Evolutionary conservation across 192 early-diverging fungal species (phyloP).

Genomic region (Diversispora epigaea): DNA sequence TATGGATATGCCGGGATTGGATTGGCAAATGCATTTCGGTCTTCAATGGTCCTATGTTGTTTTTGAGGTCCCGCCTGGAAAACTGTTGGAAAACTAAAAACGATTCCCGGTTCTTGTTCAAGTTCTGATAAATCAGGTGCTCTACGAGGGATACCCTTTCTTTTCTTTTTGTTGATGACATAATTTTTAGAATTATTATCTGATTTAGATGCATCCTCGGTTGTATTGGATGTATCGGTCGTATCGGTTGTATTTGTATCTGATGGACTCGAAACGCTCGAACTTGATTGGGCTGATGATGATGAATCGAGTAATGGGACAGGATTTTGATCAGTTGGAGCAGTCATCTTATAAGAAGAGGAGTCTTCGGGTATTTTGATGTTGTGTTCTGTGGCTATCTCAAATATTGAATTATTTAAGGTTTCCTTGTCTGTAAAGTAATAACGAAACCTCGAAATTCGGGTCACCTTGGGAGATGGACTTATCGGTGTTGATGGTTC

Average conservation of each 20-base stretch:
- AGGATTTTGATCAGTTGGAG: background rate
- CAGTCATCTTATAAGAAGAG: background rate
- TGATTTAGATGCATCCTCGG: background rate
- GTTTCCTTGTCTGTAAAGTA: background rate
- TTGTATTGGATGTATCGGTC: background rate
- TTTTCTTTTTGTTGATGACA: background rate
- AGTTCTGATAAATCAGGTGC: constrained; percentile 15
- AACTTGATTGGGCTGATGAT: background rate
- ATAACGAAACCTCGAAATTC: background rate
- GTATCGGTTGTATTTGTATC: too few species aligned
- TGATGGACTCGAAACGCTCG: background rate
- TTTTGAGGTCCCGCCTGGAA: background rate
- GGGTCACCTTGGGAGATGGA: background rate
- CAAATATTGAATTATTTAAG: constrained; percentile 7
- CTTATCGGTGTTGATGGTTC: background rate
- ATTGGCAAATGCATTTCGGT: background rate
- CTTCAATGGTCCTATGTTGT: background rate
- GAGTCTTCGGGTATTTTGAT: background rate
- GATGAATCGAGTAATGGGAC: background rate
- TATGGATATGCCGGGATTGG: background rate
- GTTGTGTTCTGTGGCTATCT: background rate
- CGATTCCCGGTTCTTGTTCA: constrained; percentile 9
- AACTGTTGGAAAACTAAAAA: constrained; percentile 25
- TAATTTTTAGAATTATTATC: background rate
- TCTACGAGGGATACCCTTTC: constrained; percentile 25